Base-by-base conservation (phyloP, 306 rosid species). In the Adenanthera pavonina region DNA sequence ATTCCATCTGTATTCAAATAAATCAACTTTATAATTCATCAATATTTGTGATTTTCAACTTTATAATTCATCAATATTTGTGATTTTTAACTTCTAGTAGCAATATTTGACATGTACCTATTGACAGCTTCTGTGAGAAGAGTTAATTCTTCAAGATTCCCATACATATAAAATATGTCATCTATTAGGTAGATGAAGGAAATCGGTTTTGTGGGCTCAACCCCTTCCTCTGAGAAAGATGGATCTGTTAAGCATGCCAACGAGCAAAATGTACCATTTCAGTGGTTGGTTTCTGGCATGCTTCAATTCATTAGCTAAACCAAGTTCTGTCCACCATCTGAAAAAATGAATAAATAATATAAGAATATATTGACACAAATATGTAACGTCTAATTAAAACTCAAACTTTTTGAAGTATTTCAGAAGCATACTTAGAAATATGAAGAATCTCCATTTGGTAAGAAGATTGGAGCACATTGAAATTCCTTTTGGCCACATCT, bases 311-410 rank as follows among this genome's bases (percentile, higher is more conserved):
- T 85, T 83, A 0, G 80, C 84, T 79, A 91, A 85, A 15, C 91
- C 98, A 66, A 88, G 81, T 12, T 75, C 85, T 69, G 49, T 86
- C 97, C 98, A 93, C 97, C 93, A 90, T 64, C 97, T 71, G 78
- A 10, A 59, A 59, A 48, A 8, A 40, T 7, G 36, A 33, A n/a
- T 3, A 17, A 40, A 17, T 8, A 40, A 17, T 25, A 25, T 25
- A 25, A 25, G 30, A 25, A 33, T 11, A 56, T 54, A 0, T 54
- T 54, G 52, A 48, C 15, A 11, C 30, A 25, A 48, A 48, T 11
- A 19, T 56, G 9, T 56, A 15, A 54, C 13, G 68, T 0, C n/a
- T 9, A 25, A 25, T 25, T 25, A 25, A 25, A 25, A 25, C 30
- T 25, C 30, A 25, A 25, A 25, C 30, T 25, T 25, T 25, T 25